A percentile compares a stretch with the other conserved stretches of the same genome.
Conservation (phyloP, 2,329 filamentous ascomycete species). For the Thyridium curvatum region DNA sequence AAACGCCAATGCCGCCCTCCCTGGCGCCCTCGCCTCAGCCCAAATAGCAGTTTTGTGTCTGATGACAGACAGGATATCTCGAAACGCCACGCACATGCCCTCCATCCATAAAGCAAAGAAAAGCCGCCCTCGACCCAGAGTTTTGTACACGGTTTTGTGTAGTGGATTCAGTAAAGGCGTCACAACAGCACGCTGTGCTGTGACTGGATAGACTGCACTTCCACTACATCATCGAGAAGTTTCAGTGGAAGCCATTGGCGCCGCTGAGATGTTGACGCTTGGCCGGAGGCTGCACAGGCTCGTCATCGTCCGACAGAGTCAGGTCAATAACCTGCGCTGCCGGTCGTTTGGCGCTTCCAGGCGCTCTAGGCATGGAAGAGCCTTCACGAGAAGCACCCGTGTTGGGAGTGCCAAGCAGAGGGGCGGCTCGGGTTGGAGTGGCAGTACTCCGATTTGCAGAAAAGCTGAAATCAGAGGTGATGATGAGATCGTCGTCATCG, state of each 20-base stretch:
- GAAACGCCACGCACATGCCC: no score
- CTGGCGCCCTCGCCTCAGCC: no score
- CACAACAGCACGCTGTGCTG: no score
- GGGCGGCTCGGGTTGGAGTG: slow-evolving; percentile 23
- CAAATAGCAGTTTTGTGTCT: no score
- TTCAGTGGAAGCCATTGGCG: slow-evolving; percentile 7
- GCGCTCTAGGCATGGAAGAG: slow-evolving; percentile 27
- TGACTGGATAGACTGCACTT: no score
- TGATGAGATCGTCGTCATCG: slow-evolving; percentile 45
- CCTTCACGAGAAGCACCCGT: slow-evolving; percentile 29
- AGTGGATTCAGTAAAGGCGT: no score
- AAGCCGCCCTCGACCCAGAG: no score
- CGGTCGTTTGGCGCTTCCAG: slow-evolving; percentile 39
- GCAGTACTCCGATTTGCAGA: slow-evolving; percentile 25
- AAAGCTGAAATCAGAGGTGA: slow-evolving; percentile 33
- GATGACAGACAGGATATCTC: no score
- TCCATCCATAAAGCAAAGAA: no score
- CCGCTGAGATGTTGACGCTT: slow-evolving; percentile 36
- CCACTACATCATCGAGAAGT: slow-evolving; percentile 1
- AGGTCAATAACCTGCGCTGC: slow-evolving; percentile 52
- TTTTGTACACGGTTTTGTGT: no score
- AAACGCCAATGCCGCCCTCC: no score
- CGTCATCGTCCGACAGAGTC: slow-evolving; percentile 51
- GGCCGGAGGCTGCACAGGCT: slow-evolving; percentile 33
- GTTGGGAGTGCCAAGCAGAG: slow-evolving; percentile 13